phyloP scores from a whole-genome alignment of 2,329 filamentous ascomycete species.

The Fusarium oligoseptatum region DNA sequence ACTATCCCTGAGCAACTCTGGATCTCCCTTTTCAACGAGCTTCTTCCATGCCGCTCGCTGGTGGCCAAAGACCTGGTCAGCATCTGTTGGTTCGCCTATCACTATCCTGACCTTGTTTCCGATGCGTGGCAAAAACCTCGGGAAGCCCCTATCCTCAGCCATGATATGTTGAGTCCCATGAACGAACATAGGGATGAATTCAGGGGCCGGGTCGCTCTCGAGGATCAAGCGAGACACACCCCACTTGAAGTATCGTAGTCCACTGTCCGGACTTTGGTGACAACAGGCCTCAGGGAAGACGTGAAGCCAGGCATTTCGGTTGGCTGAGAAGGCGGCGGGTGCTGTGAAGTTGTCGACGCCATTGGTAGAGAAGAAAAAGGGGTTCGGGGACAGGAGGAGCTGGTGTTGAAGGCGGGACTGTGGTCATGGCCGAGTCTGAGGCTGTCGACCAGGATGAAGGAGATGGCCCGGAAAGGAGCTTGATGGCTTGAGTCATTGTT shows the following conservation, averaged over 20 bases:
- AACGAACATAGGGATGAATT: conserved; percentile 94
- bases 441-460: conserved; percentile 40
- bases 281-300: conserved; percentile 97
- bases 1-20: conserved; percentile 57
- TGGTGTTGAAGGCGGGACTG: conserved; percentile 10
- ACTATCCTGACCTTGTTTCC: conserved; percentile 79
- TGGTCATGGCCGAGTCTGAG: conserved; percentile 18
- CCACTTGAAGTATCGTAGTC: conserved; percentile 99
- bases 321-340: conserved; percentile 77
- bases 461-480: conserved; percentile 75
- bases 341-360: conserved; percentile 75
- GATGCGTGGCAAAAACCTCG: conserved; percentile 82
- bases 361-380: conserved; percentile 73
- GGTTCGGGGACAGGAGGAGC: conserved; percentile 43
- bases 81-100: conserved; percentile 84
- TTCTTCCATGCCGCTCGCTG: conserved; percentile 80
- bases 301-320: conserved; percentile 88
- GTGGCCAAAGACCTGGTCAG: conserved; percentile 81
- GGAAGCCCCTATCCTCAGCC: conserved; percentile 84
- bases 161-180: conserved; percentile 91
- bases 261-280: conserved; percentile 83
- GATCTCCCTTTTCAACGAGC: conserved; percentile 66
- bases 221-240: conserved; percentile 91
- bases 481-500: conserved; percentile 86
- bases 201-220: conserved; percentile 87